A percentile compares a stretch with the other conserved stretches of the same genome.
phyloP scores from a whole-genome alignment of 768 basidiomycete species.

The Postia placenta region DNA sequence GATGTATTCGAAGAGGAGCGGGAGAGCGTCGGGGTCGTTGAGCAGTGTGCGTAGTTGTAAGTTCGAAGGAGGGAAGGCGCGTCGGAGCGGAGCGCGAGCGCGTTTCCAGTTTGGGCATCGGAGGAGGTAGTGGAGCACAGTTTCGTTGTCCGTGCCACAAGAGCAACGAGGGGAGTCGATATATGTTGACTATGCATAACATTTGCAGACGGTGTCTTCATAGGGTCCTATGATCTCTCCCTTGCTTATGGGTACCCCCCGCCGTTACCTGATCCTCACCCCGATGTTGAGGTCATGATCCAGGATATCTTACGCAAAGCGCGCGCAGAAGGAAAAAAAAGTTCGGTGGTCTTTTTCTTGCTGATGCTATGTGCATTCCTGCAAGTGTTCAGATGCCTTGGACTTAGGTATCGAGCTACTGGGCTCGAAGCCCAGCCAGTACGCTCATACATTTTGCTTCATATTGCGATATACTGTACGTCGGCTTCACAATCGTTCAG shows the following conservation, averaged over 20 bases:
- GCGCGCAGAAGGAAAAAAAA: conserved; percentile 57
- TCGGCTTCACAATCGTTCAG: conserved; percentile 37
- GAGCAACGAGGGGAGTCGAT: conserved; percentile 16
- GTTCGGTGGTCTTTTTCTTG: no score
- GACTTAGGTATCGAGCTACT: no score
- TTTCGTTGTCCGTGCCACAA: background rate
- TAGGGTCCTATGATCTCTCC: conserved; percentile 67
- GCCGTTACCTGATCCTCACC: conserved; percentile 59
- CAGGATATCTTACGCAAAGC: conserved; percentile 43
- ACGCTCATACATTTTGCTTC: background rate
- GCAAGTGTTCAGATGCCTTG: no score
- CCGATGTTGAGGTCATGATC: conserved; percentile 55
- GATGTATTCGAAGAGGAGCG: no score
- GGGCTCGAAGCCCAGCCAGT: background rate
- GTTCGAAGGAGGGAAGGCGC: no score
- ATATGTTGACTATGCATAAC: conserved; percentile 4
- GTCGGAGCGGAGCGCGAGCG: no score
- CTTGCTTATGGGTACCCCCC: conserved; percentile 52
- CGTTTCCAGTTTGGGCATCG: no score
- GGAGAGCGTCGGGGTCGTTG: no score
- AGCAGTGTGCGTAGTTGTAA: no score
- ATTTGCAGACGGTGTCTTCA: conserved; percentile 45
- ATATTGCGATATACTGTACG: conserved; percentile 45
- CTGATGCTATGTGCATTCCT: no score
- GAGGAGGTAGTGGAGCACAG: no score